Percentiles rank a stretch among this genome's conserved stretches.
Conservation (phyloP, 2,329 filamentous ascomycete species). For the Xylaria sp. region DNA sequence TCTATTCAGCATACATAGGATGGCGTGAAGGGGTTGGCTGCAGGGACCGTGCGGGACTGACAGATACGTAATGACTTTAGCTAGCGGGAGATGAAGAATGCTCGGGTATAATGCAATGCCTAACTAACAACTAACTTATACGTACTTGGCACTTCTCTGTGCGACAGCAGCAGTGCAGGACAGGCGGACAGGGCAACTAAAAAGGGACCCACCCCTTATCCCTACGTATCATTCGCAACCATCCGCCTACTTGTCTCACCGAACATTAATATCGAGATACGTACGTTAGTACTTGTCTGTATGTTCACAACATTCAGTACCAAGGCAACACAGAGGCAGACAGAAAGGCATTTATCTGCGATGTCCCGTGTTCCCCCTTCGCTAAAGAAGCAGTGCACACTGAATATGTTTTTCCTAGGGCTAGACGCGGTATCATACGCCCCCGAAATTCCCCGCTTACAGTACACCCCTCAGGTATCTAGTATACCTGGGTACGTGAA, state of each 20-base stretch:
- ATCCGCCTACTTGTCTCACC: slow-evolving; percentile 22
- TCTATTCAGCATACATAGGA: not conserved
- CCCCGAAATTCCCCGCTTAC: not conserved
- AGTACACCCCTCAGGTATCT: not conserved
- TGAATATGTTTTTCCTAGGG: not conserved
- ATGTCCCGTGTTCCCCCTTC: not conserved
- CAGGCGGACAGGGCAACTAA: slow-evolving; percentile 1
- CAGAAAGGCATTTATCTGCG: slow-evolving; percentile 17
- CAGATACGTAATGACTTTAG: no score
- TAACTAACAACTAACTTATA: not conserved
- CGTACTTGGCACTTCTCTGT: not conserved
- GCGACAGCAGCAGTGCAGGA: not conserved
- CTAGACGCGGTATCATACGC: not conserved
- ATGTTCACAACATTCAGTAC: not conserved
- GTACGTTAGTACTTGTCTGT: no score
- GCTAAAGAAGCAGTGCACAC: not conserved
- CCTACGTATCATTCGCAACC: slow-evolving; percentile 2
- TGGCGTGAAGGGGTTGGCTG: not conserved
- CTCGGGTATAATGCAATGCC: no score
- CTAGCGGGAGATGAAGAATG: no score
- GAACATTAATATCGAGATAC: slow-evolving; percentile 26
- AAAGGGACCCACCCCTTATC: not conserved
- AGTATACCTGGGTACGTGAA: not conserved
- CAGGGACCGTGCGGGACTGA: not conserved
- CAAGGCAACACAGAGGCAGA: slow-evolving; percentile 30